Percentiles rank a stretch among this genome's conserved stretches.
Evolutionary conservation across 116 monocot species (phyloP).

Genomic region (Trichopus zeylanicus): DNA sequence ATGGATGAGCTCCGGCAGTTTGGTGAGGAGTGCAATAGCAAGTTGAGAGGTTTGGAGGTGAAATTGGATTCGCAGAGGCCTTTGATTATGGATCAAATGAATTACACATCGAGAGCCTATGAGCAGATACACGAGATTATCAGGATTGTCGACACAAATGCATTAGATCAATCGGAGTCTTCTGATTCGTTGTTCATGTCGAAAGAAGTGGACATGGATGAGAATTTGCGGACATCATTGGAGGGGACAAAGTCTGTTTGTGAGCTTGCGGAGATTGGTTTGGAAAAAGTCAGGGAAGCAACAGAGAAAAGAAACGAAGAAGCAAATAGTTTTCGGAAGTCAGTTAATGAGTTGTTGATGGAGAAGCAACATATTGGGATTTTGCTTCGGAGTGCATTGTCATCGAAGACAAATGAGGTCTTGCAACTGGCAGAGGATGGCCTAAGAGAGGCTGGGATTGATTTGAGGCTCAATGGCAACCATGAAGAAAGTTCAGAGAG

Average conservation of each 20-base stretch:
- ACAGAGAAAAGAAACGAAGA: constrained; percentile 34
- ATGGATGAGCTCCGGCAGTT: constrained; percentile 29
- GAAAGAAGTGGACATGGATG: constrained; percentile 65
- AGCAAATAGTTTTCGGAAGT: constrained; percentile 35
- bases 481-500: constrained; percentile 9
- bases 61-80: constrained; percentile 59
- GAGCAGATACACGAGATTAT: constrained; percentile 40
- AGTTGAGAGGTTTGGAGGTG: constrained; percentile 44
- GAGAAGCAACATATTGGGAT: constrained; percentile 89
- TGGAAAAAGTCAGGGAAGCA: constrained; percentile 45
- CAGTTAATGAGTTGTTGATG: constrained; percentile 37
- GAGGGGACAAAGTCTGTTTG: constrained; percentile 51
- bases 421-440: constrained; percentile 79
- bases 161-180: constrained; percentile 25
- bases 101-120: constrained; percentile 47
- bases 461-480: constrained; percentile 41
- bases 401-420: constrained; percentile 56
- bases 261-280: constrained; percentile 45
- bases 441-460: constrained; percentile 69
- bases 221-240: constrained; percentile 39
- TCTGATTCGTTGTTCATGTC: constrained; percentile 62
- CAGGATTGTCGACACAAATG: constrained; percentile 17
- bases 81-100: constrained; percentile 65
- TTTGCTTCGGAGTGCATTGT: constrained; percentile 79
- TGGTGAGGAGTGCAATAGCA: constrained; percentile 43